phyloP scores from a whole-genome alignment of 495 filamentous ascomycete species.

The Penicillium odoratum region DNA sequence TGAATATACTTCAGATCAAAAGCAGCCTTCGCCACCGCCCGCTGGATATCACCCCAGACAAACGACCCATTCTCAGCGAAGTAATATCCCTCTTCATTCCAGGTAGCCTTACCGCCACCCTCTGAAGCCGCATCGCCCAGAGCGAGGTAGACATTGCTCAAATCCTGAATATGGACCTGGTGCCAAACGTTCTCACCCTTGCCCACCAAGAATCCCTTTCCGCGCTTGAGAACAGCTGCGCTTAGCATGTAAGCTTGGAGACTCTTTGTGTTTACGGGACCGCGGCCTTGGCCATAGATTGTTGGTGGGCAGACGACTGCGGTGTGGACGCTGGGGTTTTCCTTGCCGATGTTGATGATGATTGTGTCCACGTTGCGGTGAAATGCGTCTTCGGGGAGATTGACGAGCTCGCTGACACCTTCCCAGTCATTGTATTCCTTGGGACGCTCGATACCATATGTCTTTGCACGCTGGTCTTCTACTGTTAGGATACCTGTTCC shows the following conservation, averaged over 20 bases:
- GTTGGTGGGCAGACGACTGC: slow-evolving; percentile 76
- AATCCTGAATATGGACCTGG: slow-evolving; percentile 71
- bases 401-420: slow-evolving; percentile 54
- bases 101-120: slow-evolving; percentile 63
- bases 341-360: slow-evolving; percentile 46
- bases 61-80: slow-evolving; percentile 70
- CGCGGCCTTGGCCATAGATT: slow-evolving; percentile 76
- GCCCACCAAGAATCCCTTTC: slow-evolving; percentile 63
- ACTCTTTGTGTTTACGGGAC: slow-evolving; percentile 66
- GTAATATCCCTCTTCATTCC: slow-evolving; percentile 74
- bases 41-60: slow-evolving; percentile 68
- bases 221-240: slow-evolving; percentile 56
- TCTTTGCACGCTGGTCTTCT: slow-evolving; percentile 48
- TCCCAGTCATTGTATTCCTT: slow-evolving; percentile 64
- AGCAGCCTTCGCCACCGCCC: slow-evolving; percentile 59
- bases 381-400: slow-evolving; percentile 53
- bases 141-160: slow-evolving; percentile 62
- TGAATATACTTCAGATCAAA: slow-evolving; percentile 64
- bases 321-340: slow-evolving; percentile 54
- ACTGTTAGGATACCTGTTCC: slow-evolving; percentile 60
- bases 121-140: slow-evolving; percentile 65
- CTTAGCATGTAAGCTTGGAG: slow-evolving; percentile 63
- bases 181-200: slow-evolving; percentile 71
- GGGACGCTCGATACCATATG: slow-evolving; percentile 52
- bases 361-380: slow-evolving; percentile 65